phyloP scores from a whole-genome alignment of 1,139 yeast genomes.

The Taphrina populina region DNA sequence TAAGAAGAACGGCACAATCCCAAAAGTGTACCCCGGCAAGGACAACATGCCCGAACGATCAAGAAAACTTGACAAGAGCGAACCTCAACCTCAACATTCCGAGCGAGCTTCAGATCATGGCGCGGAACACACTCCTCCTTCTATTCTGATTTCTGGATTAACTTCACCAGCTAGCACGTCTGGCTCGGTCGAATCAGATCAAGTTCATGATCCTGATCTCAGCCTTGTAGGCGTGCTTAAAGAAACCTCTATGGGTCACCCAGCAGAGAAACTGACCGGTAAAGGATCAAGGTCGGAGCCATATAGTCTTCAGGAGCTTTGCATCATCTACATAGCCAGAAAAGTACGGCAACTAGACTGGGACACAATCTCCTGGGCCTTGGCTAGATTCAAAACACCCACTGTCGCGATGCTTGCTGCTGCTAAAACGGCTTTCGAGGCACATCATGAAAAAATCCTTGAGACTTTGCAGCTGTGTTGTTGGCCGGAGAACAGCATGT shows the following conservation, averaged over 20 bases:
- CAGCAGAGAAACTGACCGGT: conserved; percentile 4
- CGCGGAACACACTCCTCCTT: too few relatives aligned
- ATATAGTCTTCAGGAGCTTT: conserved; percentile 18
- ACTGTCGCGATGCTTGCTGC: conserved; percentile 18
- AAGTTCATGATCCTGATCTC: neutral
- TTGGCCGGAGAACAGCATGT: conserved; percentile 33
- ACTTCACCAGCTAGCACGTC: too few relatives aligned
- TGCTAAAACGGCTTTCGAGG: conserved; percentile 19
- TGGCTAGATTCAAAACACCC: conserved; percentile 31
- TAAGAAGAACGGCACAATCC: conserved; percentile 2
- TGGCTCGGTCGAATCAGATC: neutral
- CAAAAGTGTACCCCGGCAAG: conserved; percentile 6
- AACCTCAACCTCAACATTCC: too few relatives aligned
- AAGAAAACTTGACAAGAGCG: too few relatives aligned
- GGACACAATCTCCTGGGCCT: conserved; percentile 31
- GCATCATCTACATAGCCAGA: conserved; percentile 26
- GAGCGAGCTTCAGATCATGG: too few relatives aligned
- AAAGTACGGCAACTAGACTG: conserved; percentile 27
- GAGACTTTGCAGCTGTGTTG: conserved; percentile 27
- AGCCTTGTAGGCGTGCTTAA: too few relatives aligned
- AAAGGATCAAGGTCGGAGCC: conserved; percentile 25
- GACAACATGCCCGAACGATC: conserved; percentile 2
- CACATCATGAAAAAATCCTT: conserved; percentile 19
- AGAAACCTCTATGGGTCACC: too few relatives aligned
- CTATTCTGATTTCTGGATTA: too few relatives aligned